Base-by-base conservation (phyloP, 805 yeast species). In the Saturnispora bothae region DNA sequence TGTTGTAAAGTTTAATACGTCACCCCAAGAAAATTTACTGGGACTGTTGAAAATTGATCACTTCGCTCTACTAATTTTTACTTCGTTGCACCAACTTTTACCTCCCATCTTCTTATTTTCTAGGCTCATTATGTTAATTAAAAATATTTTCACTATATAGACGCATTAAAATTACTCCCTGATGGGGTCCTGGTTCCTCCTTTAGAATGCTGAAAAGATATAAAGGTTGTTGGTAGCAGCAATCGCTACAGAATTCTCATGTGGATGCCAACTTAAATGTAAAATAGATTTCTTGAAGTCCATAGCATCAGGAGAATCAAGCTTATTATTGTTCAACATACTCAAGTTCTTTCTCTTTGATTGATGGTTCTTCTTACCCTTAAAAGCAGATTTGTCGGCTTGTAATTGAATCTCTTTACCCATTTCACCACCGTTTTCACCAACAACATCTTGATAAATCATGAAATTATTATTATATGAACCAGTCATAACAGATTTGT, bases 261-360 rank as follows among this genome's bases (percentile, higher is more conserved):
- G 70, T 46, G 99, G 98, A 68, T 92, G 98, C 98, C 99, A 92
- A 59, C 96, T 85, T 61, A 86, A 69, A 63, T 92, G 97, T 60
- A 89, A 69, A 43, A 92, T 88, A 60, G 84, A 80, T 69, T 88
- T 89, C 62, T 88, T 85, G 67, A 88, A 92, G 63, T 94, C 97
- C 48, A 88, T 83, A 48, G 76, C 72, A 53, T 78, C 86, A 52
- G 14, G 31, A 12, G 76, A 69, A 54, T 80, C 89, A 53, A 78
- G 76, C 56, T 81, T 70, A 53, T 77, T 76, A 56, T 81, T 70
- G 45, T 75, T 60, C 64, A 66, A 61, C 76, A 71, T 65, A 17
- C 59, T 48, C 35, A 52, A 46, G 38, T 56, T 57, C 43, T 53
- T 55, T 36, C 58, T 51, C 33, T 57, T 54, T 48, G 59, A 71